Evolutionary conservation across 2,329 filamentous ascomycete genomes (phyloP).

Genomic region (Pyricularia sp.): DNA sequence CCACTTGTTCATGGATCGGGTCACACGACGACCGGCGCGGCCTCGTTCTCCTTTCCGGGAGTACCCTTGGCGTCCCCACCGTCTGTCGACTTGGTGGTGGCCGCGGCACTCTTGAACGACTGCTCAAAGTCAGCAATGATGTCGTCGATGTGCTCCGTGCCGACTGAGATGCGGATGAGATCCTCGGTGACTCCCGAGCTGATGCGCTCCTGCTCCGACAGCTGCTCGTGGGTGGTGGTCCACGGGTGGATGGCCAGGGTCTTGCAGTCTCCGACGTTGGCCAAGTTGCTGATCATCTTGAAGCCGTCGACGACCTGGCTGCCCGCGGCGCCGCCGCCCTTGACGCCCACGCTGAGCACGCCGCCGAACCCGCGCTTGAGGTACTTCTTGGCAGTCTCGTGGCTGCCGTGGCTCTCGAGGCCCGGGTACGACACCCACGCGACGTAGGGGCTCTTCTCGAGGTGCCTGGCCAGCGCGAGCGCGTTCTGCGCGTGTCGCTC

Average conservation of each 20-base stretch:
- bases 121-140: slow-evolving; percentile 95
- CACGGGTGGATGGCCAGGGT: slow-evolving; percentile 92
- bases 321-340: slow-evolving; percentile 76
- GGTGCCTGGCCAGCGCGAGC: slow-evolving; percentile 67
- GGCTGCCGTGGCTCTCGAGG: slow-evolving; percentile 69
- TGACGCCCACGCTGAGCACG: slow-evolving; percentile 87
- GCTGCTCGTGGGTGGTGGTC: slow-evolving; percentile 91
- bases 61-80: slow-evolving; percentile 11
- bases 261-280: slow-evolving; percentile 94
- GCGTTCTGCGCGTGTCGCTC: slow-evolving; percentile 86
- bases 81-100: slow-evolving; percentile 26
- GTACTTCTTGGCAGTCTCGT: slow-evolving; percentile 79
- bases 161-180: slow-evolving; percentile 89
- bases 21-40: slow-evolving; percentile 6
- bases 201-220: slow-evolving; percentile 70
- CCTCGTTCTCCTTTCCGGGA: neutral
- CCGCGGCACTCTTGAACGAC: slow-evolving; percentile 59
- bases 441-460: slow-evolving; percentile 76
- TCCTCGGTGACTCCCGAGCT: slow-evolving; percentile 82
- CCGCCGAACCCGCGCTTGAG: slow-evolving; percentile 77
- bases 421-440: slow-evolving; percentile 93
- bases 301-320: slow-evolving; percentile 87
- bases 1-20: neutral
- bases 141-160: slow-evolving; percentile 94
- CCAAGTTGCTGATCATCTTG: slow-evolving; percentile 90